Evolutionary conservation across 106 monocot species (phyloP).

Genomic region (Allium cepa): DNA sequence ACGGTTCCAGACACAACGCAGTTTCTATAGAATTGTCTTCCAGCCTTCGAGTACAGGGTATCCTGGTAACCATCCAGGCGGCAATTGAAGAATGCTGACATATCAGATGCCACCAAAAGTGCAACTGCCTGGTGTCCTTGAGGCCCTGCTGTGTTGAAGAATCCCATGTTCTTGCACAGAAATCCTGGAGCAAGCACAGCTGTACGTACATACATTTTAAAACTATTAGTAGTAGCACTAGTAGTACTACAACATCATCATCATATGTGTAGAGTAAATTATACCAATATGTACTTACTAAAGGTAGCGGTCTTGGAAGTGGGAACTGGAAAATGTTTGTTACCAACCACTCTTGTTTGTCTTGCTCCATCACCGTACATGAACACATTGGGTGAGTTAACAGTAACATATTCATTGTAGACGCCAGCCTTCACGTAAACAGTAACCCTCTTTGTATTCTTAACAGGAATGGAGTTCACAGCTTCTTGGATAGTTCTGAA

Average conservation of each 20-base stretch:
- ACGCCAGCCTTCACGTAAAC: slow-evolving; percentile 78
- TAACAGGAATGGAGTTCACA: slow-evolving; percentile 49
- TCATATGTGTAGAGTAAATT: background rate
- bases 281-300: slow-evolving; percentile 8
- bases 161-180: slow-evolving; percentile 27
- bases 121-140: slow-evolving; percentile 44
- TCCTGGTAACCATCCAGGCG: slow-evolving; percentile 45
- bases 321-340: slow-evolving; percentile 11
- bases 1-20: slow-evolving; percentile 49
- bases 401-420: slow-evolving; percentile 59
- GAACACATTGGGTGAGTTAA: slow-evolving; percentile 21
- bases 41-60: slow-evolving; percentile 26
- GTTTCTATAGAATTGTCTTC: slow-evolving; percentile 33
- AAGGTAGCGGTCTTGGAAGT: slow-evolving; percentile 51
- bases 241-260: background rate
- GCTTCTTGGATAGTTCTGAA: slow-evolving; percentile 53
- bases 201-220: background rate
- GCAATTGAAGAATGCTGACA: slow-evolving; percentile 31
- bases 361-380: slow-evolving; percentile 62
- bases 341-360: slow-evolving; percentile 29
- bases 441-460: slow-evolving; percentile 38
- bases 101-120: slow-evolving; percentile 19
- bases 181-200: slow-evolving; percentile 8
- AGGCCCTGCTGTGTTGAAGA: slow-evolving; percentile 44
- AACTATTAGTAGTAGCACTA: background rate